Percentiles rank a stretch among this genome's conserved stretches.
Evolutionary conservation across 768 basidiomycete species (phyloP).

Genomic region (Suillus plorans): DNA sequence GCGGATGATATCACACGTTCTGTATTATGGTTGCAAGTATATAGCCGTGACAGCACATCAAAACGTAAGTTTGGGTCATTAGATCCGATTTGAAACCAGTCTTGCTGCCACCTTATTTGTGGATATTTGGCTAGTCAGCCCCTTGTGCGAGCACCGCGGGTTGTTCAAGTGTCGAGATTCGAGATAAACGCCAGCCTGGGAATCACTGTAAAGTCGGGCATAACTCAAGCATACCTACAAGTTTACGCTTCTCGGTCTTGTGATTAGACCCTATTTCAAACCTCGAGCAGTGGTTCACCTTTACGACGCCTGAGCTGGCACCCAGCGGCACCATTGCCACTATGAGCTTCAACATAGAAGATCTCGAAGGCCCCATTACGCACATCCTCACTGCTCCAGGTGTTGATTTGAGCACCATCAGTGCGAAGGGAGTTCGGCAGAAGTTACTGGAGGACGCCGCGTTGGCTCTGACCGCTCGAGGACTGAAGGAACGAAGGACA

Average conservation of each 20-base stretch:
- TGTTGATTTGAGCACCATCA: conserved; percentile 76
- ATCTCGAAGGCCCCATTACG: conserved; percentile 61
- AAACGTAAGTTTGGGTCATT: neutral
- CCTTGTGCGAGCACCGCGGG: conserved; percentile 1
- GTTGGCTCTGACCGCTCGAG: conserved; percentile 54
- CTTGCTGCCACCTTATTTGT: neutral
- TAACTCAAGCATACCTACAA: neutral
- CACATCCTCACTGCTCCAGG: conserved; percentile 75
- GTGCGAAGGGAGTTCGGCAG: conserved; percentile 86
- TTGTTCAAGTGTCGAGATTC: conserved; percentile 2
- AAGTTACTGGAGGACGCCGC: conserved; percentile 49
- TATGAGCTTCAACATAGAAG: conserved; percentile 54
- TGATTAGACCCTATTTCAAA: neutral
- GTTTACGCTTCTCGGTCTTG: neutral
- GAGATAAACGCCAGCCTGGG: conserved; percentile 5
- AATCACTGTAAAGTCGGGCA: neutral
- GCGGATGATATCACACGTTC: conserved; percentile 9
- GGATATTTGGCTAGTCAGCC: neutral
- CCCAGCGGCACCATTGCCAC: conserved; percentile 4
- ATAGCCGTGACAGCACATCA: neutral
- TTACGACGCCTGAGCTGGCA: conserved; percentile 4
- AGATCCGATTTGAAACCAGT: neutral
- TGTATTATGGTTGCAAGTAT: neutral
- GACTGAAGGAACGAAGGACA: conserved; percentile 64
- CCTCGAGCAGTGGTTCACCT: neutral